Conservation (phyloP, 257 asterid genomes). For the Solanum lycopersicoides region DNA sequence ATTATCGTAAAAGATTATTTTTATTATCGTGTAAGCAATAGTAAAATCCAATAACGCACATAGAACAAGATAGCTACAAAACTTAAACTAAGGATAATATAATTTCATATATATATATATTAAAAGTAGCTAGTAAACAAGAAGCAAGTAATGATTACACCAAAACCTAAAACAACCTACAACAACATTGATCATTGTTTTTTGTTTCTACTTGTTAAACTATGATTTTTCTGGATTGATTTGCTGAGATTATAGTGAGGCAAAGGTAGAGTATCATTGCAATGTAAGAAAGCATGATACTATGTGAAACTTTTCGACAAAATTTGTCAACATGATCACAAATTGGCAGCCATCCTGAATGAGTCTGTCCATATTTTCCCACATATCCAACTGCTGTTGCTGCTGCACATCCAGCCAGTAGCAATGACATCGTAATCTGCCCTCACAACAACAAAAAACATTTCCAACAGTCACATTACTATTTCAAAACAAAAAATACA, state of each 20-base stretch:
- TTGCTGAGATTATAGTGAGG: slow-evolving; percentile 37
- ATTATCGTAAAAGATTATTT: too few relatives aligned
- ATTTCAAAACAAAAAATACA: neutral
- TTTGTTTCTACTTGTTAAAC: neutral
- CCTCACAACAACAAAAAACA: neutral
- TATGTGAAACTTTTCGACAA: slow-evolving; percentile 27
- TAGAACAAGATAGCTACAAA: neutral
- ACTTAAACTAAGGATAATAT: neutral
- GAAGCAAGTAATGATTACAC: neutral
- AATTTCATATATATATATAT: neutral
- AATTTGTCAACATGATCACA: slow-evolving; percentile 42
- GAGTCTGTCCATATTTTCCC: slow-evolving; percentile 47
- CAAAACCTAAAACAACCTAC: neutral
- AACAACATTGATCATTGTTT: neutral
- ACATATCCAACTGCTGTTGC: slow-evolving; percentile 53
- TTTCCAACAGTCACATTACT: neutral
- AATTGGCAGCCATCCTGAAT: slow-evolving; percentile 49
- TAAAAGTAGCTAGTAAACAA: neutral
- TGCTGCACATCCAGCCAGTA: slow-evolving; percentile 58
- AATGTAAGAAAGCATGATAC: slow-evolving; percentile 22
- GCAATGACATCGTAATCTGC: slow-evolving; percentile 27
- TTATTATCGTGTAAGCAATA: neutral
- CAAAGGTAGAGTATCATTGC: slow-evolving; percentile 18
- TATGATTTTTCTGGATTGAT: slow-evolving; percentile 27
- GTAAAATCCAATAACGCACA: neutral